Evolutionary conservation across 2,329 filamentous ascomycete species (phyloP).

Genomic region (Ascochyta fabae): DNA sequence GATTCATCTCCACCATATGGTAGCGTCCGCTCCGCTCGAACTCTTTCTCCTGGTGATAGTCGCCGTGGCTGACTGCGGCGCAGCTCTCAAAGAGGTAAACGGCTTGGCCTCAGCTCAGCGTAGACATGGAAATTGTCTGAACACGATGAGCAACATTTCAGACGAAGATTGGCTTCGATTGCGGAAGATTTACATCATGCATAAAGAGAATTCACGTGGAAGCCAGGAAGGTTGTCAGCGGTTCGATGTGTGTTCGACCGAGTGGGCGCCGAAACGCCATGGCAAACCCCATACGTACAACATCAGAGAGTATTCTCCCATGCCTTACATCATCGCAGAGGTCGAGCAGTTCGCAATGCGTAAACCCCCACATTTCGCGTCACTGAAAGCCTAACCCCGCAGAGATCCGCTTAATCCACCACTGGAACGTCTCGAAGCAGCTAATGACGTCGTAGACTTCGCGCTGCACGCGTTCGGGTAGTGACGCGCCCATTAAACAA

Average conservation of each 20-base stretch:
- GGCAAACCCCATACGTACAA: neutral
- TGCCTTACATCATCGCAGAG: conserved; percentile 1
- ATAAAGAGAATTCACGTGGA: neutral
- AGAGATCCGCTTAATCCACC: conserved; percentile 7
- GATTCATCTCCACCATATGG: neutral
- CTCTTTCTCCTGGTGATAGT: neutral
- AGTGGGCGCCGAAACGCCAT: neutral
- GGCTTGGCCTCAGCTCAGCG: conserved; percentile 7
- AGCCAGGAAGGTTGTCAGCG: neutral
- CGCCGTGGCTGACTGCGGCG: conserved; percentile 6
- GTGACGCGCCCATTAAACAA: neutral
- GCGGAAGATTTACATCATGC: neutral
- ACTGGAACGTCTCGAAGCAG: conserved; percentile 3
- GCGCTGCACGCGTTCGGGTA: conserved; percentile 3
- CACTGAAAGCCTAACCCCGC: conserved; percentile 4
- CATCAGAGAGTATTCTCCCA: neutral
- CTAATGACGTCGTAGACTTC: conserved; percentile 18
- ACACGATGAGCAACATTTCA: neutral
- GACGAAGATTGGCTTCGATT: neutral
- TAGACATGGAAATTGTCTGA: neutral
- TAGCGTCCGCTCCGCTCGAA: neutral
- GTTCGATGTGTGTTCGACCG: neutral
- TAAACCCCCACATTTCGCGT: conserved; percentile 3
- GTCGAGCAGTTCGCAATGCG: neutral
- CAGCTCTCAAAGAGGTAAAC: conserved; percentile 8